Conservation (phyloP, 495 filamentous ascomycete species). For the Hamigera avellanea region DNA sequence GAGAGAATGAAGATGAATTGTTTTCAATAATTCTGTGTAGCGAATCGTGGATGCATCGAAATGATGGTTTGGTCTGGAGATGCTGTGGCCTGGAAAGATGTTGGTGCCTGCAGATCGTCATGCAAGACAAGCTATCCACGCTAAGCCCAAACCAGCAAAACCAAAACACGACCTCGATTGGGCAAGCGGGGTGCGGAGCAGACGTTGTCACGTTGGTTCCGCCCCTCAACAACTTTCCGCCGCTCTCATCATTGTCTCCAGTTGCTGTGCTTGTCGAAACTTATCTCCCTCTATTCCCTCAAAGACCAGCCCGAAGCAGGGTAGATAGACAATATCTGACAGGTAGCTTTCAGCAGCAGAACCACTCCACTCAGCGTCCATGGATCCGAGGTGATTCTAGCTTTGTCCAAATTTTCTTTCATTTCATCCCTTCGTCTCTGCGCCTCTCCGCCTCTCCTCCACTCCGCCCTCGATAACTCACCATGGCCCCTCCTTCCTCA, state of each 20-base stretch:
- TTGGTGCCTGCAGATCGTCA: no score
- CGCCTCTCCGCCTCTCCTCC: no score
- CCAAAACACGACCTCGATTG: constrained; percentile 4
- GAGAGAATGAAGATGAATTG: no score
- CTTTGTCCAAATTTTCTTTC: neutral
- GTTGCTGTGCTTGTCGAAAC: no score
- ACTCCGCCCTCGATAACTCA: neutral
- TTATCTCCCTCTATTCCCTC: neutral
- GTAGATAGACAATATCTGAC: no score
- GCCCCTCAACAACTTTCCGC: neutral
- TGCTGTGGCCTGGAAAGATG: no score
- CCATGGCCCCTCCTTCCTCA: neutral
- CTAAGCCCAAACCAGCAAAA: constrained; percentile 6
- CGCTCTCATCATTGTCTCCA: neutral
- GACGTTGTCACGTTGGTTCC: neutral
- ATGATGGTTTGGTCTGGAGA: no score
- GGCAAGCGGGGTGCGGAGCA: neutral
- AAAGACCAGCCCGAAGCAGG: no score
- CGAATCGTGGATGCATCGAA: no score
- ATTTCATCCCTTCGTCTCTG: no score
- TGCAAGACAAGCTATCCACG: neutral
- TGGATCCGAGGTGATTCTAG: neutral
- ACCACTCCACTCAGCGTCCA: neutral
- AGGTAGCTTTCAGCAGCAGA: no score
- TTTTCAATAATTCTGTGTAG: no score